A percentile compares a stretch with the other conserved stretches of the same genome.
phyloP scores from a whole-genome alignment of 352 stramenopile genomes.

The Phytophthora brassicae region DNA sequence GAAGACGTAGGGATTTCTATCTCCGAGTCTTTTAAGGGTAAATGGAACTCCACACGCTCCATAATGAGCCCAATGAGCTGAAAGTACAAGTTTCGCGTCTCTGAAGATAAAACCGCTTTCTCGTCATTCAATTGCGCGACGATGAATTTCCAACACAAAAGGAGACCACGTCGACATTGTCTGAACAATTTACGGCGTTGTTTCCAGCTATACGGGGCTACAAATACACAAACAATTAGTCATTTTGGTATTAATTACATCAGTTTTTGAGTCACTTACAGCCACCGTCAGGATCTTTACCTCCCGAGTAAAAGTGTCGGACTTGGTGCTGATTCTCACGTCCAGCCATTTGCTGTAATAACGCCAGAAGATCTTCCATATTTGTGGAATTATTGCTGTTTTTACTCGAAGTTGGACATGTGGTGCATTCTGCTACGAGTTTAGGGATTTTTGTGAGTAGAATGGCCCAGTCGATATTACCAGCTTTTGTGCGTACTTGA shows the following conservation, averaged over 20 bases:
- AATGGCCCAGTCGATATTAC: constrained; percentile 35
- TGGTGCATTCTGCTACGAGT: constrained; percentile 45
- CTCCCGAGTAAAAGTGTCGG: constrained; percentile 51
- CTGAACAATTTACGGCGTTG: constrained; percentile 49
- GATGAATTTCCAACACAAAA: constrained; percentile 71
- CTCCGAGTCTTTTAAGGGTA: constrained; percentile 25
- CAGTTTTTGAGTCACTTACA: not conserved
- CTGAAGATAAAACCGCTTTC: constrained; percentile 25
- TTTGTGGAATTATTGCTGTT: constrained; percentile 13
- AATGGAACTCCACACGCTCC: constrained; percentile 67
- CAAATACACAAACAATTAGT: not conserved
- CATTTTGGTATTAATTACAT: too few species aligned
- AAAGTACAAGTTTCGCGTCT: constrained; percentile 61
- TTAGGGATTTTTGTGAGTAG: constrained; percentile 46
- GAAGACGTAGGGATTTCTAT: not conserved
- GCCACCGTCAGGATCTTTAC: constrained; percentile 15
- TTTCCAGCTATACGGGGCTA: constrained; percentile 16
- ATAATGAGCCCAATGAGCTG: constrained; percentile 64
- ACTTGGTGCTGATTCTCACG: constrained; percentile 61
- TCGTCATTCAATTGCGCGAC: constrained; percentile 63
- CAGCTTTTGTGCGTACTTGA: constrained; percentile 18
- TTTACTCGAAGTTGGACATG: constrained; percentile 7
- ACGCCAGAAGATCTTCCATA: constrained; percentile 38
- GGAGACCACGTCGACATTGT: constrained; percentile 55
- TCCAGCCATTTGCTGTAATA: constrained; percentile 61